A percentile compares a stretch with the other conserved stretches of the same genome.
phyloP scores from a whole-genome alignment of 352 stramenopile genomes.

The Pythium guiyangense region DNA sequence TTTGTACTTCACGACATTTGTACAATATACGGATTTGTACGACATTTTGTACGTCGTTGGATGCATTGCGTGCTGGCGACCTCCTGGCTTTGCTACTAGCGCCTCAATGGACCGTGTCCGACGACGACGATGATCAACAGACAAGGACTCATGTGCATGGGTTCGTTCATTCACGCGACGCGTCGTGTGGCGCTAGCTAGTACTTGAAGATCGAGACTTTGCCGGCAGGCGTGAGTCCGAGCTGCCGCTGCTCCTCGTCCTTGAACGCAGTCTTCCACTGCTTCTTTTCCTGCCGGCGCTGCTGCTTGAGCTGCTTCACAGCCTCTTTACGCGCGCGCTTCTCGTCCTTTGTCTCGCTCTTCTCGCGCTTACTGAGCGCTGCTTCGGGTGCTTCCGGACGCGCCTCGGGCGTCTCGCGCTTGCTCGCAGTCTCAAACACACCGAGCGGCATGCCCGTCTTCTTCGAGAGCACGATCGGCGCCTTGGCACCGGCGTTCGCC shows the following conservation, averaged over 20 bases:
- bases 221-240: slow-evolving; percentile 47
- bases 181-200: slow-evolving; percentile 10
- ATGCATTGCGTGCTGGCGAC: too few species aligned
- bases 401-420: slow-evolving; percentile 15
- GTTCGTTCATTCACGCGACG: not conserved
- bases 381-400: slow-evolving; percentile 9
- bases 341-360: slow-evolving; percentile 89
- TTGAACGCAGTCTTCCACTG: slow-evolving; percentile 91
- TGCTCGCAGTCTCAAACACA: slow-evolving; percentile 63
- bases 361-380: slow-evolving; percentile 25
- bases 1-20: too few species aligned
- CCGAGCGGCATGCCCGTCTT: slow-evolving; percentile 95
- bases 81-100: too few species aligned
- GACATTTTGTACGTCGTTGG: too few species aligned
- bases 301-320: slow-evolving; percentile 90
- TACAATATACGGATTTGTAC: too few species aligned
- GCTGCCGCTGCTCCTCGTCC: slow-evolving; percentile 87
- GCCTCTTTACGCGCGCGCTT: slow-evolving; percentile 90
- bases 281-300: slow-evolving; percentile 93
- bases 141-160: too few species aligned
- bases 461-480: slow-evolving; percentile 86
- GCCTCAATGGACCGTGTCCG: too few species aligned
- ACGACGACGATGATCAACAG: too few species aligned
- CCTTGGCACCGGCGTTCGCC: slow-evolving; percentile 4
- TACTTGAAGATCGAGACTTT: slow-evolving; percentile 78